Base-by-base conservation (phyloP, 352 stramenopile species). In the Globisporangium splendens region DNA sequence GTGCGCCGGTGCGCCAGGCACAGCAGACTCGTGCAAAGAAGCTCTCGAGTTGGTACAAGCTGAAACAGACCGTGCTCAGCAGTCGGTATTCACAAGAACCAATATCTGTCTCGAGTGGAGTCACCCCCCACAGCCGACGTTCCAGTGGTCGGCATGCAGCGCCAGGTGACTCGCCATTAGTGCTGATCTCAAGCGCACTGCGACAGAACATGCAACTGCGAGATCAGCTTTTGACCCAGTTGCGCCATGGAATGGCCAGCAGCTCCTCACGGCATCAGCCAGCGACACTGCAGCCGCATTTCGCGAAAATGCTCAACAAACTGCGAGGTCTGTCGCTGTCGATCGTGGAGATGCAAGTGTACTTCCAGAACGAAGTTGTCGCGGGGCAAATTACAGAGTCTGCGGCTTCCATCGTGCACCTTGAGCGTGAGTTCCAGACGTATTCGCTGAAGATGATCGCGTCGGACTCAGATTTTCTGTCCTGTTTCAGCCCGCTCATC, bases 261-360 rank as follows among this genome's bases (percentile, higher is more conserved):
- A 50, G 68, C 49, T 50, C 39, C 0, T 52, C 61, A 6, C 33
- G 62, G 46, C 54, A 63, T 13, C 21, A 63, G 10, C 53, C 75
- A 15, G 56, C 66, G 17, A 63, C 61, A 39, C 59, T 88, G 1
- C 56, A 69, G 10, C 56, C 69, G 18, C 61, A 63, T 43, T 48
- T 77, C 20, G 60, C 89, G 21, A 83, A 80, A 35, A 46, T 77
- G 43, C 54, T 91, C 13, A 91, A 91, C 56, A 70, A 64, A 15
- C 63, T 91, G 39, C 82, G 82, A 10, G 77, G 64, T 24, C 44
- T 88, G 43, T 83, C 79, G 31, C 72, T 91, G 22, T 73, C 73
- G 14, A 69, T 89, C 18, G 69, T 89, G 17, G 82, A 91, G 59
- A 79, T 80, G 56, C 68, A 88, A 28, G 61, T 75, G 47, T 88